These are phyloP conservation scores for Elsinoe arachidis DNA, from an alignment of 2,329 filamentous ascomycete genomes.

Conservation along the genomic window DNA sequence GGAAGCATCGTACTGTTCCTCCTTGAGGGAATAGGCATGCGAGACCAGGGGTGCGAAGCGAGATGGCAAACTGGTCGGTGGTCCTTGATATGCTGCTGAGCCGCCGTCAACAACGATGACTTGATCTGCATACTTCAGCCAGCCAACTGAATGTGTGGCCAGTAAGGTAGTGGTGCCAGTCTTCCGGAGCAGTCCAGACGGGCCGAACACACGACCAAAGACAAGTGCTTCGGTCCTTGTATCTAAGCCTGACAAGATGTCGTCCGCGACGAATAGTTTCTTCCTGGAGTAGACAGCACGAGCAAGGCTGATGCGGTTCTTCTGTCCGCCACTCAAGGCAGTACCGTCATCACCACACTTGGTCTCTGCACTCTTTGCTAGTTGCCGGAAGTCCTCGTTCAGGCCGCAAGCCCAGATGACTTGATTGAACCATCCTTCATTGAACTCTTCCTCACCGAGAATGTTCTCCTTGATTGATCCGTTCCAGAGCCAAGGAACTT, in stretches of 20 bases:
- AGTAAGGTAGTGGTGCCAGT: slow-evolving; percentile 36
- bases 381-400: slow-evolving; percentile 65
- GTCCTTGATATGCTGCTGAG: slow-evolving; percentile 4
- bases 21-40: background rate
- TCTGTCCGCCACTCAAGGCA: slow-evolving; percentile 74
- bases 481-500: slow-evolving; percentile 64
- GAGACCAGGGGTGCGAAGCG: background rate
- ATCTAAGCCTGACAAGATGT: slow-evolving; percentile 71
- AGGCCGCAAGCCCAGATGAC: slow-evolving; percentile 66
- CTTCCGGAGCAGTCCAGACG: slow-evolving; percentile 34
- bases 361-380: slow-evolving; percentile 67
- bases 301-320: slow-evolving; percentile 73
- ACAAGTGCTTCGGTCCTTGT: slow-evolving; percentile 39
- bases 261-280: slow-evolving; percentile 68
- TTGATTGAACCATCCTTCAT: slow-evolving; percentile 59
- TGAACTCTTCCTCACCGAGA: slow-evolving; percentile 62
- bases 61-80: background rate
- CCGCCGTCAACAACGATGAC: slow-evolving; percentile 27
- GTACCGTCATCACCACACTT: slow-evolving; percentile 80
- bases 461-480: slow-evolving; percentile 72
- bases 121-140: slow-evolving; percentile 32
- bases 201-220: slow-evolving; percentile 36
- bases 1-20: background rate
- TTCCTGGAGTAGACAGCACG: slow-evolving; percentile 72
- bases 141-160: slow-evolving; percentile 33